Base-by-base conservation (phyloP, 192 early-diverging fungal species). In the Martensiomyces pterosporus region DNA sequence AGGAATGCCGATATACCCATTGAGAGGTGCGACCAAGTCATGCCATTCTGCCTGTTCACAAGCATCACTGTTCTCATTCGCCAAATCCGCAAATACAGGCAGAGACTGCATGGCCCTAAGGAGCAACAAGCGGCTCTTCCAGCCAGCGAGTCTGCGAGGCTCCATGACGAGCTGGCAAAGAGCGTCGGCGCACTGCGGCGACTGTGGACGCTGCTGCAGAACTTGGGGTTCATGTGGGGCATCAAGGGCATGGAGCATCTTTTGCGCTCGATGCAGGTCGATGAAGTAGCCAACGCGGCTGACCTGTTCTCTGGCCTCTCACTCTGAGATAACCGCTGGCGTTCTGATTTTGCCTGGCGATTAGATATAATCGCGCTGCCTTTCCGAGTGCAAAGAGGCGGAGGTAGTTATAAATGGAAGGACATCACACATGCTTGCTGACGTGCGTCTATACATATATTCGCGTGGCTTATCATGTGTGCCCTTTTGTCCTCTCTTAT, bases 1-100 rank as follows among this genome's bases (percentile, higher is more conserved):
- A 47, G 51, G 43, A 73, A 73, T 47, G 46, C 41, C 46, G 69
- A 73, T 17, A 62, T 73, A n/a, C 69, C 69, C 0, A 54, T 58
- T 12, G 69, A 73, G 23, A 62, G 69, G 44, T 65, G 52, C 50
- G 69, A 73, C 33, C 43, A 42, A 9, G 55, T 57, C 19, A 54
- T 65, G 21, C 46, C 69, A 0, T 61, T 73, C 50, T 65, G 69
- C 39, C 43, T 73, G 17, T 65, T 73, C 24, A 57, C 55, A 0
- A 32, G 49, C 15, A 61, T 57, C 50, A 73, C 69, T 9, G 69
- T 73, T 19, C 51, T 73, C 9, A 43, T 73, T 32, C 62, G 69
- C 40, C 57, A 65, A 3, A 47, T 66, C 29, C 62, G 62, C 42
- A 51, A 47, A 25, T 64, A 57, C 29, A 50, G 61, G 18, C 47